Evolutionary conservation across 345 rosid species (phyloP).

Genomic region (Kernera saxatilis): DNA sequence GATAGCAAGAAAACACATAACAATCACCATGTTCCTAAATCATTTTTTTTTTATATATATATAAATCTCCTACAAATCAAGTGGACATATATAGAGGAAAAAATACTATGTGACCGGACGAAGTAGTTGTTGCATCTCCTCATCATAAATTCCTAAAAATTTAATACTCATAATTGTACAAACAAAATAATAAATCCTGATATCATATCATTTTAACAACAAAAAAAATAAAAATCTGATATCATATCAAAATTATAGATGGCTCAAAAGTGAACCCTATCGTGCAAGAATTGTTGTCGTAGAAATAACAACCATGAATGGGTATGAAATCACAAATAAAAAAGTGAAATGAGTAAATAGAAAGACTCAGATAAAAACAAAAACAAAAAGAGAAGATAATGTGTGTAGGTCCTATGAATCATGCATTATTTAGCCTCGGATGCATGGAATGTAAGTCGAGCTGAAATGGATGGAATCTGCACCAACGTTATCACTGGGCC

Average conservation of each 20-base stretch:
- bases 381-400: slow-evolving; percentile 4
- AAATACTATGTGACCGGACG: too few relatives aligned
- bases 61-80: too few relatives aligned
- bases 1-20: too few relatives aligned
- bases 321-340: neutral
- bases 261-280: neutral
- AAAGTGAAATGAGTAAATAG: neutral
- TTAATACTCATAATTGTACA: too few relatives aligned
- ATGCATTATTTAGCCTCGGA: neutral
- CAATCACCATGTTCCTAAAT: too few relatives aligned
- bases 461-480: neutral
- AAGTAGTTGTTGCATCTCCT: too few relatives aligned
- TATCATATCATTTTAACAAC: too few relatives aligned
- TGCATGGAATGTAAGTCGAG: neutral
- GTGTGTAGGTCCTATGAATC: neutral
- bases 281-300: neutral
- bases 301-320: neutral
- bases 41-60: too few relatives aligned
- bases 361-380: neutral
- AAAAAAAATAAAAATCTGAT: too few relatives aligned
- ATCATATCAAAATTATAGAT: neutral
- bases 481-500: slow-evolving; percentile 1
- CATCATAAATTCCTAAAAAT: too few relatives aligned
- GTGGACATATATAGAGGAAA: too few relatives aligned
- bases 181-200: too few relatives aligned